These are phyloP conservation scores for Penicillium cinerascens DNA, from an alignment of 495 filamentous ascomycete genomes.

Conservation along the genomic window DNA sequence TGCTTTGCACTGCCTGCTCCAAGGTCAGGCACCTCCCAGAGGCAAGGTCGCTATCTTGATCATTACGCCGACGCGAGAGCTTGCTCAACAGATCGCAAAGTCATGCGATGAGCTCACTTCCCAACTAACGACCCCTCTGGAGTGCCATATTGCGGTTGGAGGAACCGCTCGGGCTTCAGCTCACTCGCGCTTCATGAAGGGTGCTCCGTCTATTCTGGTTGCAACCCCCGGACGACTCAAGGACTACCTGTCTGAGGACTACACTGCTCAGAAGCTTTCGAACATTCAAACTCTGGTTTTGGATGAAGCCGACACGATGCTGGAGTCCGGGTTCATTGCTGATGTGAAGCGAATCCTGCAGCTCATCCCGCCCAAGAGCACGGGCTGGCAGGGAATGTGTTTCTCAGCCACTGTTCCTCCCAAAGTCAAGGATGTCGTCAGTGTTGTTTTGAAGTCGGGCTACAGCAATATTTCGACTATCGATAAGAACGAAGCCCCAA, in stretches of 20 bases:
- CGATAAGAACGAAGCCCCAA: slow-evolving; percentile 55
- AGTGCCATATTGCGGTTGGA: slow-evolving; percentile 53
- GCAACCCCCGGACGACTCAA: slow-evolving; percentile 62
- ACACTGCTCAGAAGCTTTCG: slow-evolving; percentile 38
- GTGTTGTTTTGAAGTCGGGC: slow-evolving; percentile 50
- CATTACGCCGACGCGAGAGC: slow-evolving; percentile 62
- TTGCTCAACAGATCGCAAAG: slow-evolving; percentile 64
- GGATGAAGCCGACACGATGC: slow-evolving; percentile 67
- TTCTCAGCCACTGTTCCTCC: slow-evolving; percentile 67
- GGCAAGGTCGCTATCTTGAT: slow-evolving; percentile 60
- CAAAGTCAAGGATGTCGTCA: slow-evolving; percentile 59
- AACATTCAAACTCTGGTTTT: slow-evolving; percentile 58
- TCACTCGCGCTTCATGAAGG: slow-evolving; percentile 45
- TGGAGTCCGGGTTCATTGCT: slow-evolving; percentile 58
- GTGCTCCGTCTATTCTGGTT: slow-evolving; percentile 52
- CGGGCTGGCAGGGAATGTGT: slow-evolving; percentile 64
- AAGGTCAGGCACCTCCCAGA: slow-evolving; percentile 22
- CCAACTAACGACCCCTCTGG: slow-evolving; percentile 32
- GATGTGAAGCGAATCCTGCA: slow-evolving; percentile 56
- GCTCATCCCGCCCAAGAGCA: slow-evolving; percentile 53
- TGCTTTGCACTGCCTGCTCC: slow-evolving; percentile 63
- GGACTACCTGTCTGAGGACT: slow-evolving; percentile 54
- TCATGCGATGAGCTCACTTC: slow-evolving; percentile 52
- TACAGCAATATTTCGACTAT: slow-evolving; percentile 63
- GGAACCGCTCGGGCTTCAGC: slow-evolving; percentile 48